Evolutionary conservation across 2,329 filamentous ascomycete genomes (phyloP), one percentile per base, ranked within the genome.

Genomic region (Pseudogymnoascus sp.): DNA sequence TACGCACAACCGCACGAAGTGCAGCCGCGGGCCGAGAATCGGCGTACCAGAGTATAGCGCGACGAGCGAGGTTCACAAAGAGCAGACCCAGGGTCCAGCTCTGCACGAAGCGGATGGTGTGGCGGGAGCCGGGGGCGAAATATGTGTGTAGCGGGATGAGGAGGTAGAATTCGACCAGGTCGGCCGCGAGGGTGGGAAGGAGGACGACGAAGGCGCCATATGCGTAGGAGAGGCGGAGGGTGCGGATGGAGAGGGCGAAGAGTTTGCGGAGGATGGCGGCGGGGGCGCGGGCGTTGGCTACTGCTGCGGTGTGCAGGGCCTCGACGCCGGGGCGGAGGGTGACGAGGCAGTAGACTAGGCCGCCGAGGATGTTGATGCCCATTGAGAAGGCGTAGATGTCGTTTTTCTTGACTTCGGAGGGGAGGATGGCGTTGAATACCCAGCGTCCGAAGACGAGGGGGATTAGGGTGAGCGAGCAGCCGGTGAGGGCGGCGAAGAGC

Each of bases 341-440:
- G 67, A 86, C 77, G 28, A 81, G 68, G 43, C 83, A 75, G 72
- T 93, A 96, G 2, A 83, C 77, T 1, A 84, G 71, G 3, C 84
- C 85, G 9, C 90, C 91, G 4, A 96, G 80, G 25, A 91, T 79
- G 72, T 96, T 96, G 41, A 96, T 83, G 12, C 95, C 95, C 31
- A 95, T 86, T 61, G 91, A 96, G 74, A 97, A 96, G 11, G 95
- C 93, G 70, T 99, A 97, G 25, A 99, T 89, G 73, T 99, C 95
- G 75, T 97, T 99, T 71, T 93, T 89, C 41, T 84, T 84, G 58
- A 90, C 83, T 65, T 89, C 82, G 0, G 80, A 76, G 4, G 91
- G 90, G 43, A 96, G 85, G 35, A 93, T 76, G 28, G 82, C 77
- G 55, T 87, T 85, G 72, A 97, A 90, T 65, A 97, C 81, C 63